Evolutionary conservation across 257 asterid genomes (phyloP).

Genomic region (Mentha longifolia): DNA sequence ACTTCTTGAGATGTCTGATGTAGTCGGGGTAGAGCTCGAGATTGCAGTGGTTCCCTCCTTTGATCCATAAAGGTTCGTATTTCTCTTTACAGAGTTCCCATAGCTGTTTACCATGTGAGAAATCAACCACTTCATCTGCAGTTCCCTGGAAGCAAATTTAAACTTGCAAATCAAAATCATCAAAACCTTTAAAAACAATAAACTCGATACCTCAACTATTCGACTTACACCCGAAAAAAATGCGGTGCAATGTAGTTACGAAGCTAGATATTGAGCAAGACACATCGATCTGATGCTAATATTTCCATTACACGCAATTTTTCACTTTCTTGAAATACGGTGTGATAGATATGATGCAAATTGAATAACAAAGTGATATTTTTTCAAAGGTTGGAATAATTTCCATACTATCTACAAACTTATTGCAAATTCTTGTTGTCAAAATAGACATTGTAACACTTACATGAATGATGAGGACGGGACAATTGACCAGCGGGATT

Average conservation of each 20-base stretch:
- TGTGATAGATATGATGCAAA: too few species aligned
- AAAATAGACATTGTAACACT: constrained; percentile 35
- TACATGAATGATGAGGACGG: constrained; percentile 80
- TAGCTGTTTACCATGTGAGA: constrained; percentile 85
- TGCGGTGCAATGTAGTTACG: too few species aligned
- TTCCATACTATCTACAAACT: background rate
- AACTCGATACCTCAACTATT: too few species aligned
- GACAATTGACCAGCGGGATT: constrained; percentile 56
- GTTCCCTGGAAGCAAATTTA: constrained; percentile 59
- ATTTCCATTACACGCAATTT: too few species aligned
- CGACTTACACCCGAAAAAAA: too few species aligned
- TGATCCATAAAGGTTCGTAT: constrained; percentile 88
- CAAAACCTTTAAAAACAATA: too few species aligned
- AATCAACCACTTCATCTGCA: constrained; percentile 88
- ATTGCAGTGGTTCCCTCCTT: constrained; percentile 87
- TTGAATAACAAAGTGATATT: too few species aligned
- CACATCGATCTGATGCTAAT: too few species aligned
- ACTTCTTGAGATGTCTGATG: constrained; percentile 75
- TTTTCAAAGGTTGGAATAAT: too few species aligned
- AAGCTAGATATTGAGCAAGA: too few species aligned
- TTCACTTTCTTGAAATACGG: too few species aligned
- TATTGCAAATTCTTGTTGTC: background rate
- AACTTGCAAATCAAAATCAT: too few species aligned
- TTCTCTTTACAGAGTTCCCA: constrained; percentile 87
- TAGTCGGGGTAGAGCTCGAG: constrained; percentile 84